These are phyloP conservation scores for Sugiyamaella americana DNA, from an alignment of 805 yeast genomes.

Conservation along the genomic window DNA sequence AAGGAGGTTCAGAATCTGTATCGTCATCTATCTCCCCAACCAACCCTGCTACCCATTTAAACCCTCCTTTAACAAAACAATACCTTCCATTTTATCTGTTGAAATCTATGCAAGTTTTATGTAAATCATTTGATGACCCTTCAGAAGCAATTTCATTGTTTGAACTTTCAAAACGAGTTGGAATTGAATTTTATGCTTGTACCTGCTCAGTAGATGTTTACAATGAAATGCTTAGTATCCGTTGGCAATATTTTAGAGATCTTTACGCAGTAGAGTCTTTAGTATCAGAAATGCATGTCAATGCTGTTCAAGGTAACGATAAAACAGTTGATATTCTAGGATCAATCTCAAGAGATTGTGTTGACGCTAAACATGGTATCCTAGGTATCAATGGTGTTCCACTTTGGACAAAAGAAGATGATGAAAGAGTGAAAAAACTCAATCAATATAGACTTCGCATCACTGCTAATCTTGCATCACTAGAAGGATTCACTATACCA, in stretches of 20 bases:
- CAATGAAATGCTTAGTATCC: conserved; percentile 32
- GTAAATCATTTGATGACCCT: conserved; percentile 25
- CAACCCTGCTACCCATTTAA: conserved; percentile 3
- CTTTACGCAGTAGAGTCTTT: conserved; percentile 31
- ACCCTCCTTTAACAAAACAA: conserved; percentile 11
- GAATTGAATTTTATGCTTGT: conserved; percentile 33
- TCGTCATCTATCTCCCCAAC: conserved; percentile 1
- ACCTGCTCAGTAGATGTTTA: conserved; percentile 38
- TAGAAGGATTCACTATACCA: conserved; percentile 6
- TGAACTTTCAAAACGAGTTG: conserved; percentile 31
- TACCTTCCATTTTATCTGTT: conserved; percentile 18
- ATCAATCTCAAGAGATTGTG: conserved; percentile 23
- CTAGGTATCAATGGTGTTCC: conserved; percentile 21
- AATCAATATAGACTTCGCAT: conserved; percentile 21
- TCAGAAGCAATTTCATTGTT: conserved; percentile 35
- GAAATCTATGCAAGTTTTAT: conserved; percentile 19
- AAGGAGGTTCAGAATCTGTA: background rate
- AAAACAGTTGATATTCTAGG: conserved; percentile 31
- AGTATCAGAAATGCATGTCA: conserved; percentile 38
- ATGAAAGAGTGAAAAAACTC: conserved; percentile 22
- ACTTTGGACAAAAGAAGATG: conserved; percentile 29
- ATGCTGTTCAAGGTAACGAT: conserved; percentile 36
- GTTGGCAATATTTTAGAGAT: conserved; percentile 38
- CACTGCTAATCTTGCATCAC: conserved; percentile 4
- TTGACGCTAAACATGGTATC: conserved; percentile 24